phyloP scores from a whole-genome alignment of 73 alveolate genomes.

The Tetrahymena thermophila region DNA sequence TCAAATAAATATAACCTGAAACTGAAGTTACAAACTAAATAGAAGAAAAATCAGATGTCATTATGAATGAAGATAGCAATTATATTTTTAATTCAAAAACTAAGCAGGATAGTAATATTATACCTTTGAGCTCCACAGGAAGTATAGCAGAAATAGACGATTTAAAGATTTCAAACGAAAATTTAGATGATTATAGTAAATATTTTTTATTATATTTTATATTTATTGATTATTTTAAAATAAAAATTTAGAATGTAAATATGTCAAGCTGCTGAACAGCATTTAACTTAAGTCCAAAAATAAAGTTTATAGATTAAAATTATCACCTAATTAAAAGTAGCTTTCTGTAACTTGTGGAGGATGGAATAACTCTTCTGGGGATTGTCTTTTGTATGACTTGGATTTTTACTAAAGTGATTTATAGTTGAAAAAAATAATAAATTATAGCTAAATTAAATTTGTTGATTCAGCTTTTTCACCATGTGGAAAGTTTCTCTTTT shows the following conservation, averaged over 20 bases:
- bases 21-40: background rate
- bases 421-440: background rate
- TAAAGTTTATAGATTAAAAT: background rate
- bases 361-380: background rate
- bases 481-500: background rate
- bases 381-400: background rate
- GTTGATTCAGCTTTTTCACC: background rate
- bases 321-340: background rate
- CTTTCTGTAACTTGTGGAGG: background rate
- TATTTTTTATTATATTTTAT: background rate
- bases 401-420: background rate
- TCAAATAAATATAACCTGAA: background rate
- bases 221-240: background rate
- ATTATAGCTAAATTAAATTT: background rate
- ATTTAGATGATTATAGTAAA: background rate
- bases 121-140: background rate
- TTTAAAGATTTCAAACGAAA: background rate
- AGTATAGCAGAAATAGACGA: background rate
- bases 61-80: background rate
- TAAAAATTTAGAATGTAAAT: background rate
- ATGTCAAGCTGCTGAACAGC: background rate
- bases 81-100: background rate
- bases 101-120: background rate
- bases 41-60: background rate
- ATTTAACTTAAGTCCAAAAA: background rate